Evolutionary conservation across 805 yeast genomes (phyloP), one percentile per base, ranked within the genome.

Genomic region (Candida michaelii): DNA sequence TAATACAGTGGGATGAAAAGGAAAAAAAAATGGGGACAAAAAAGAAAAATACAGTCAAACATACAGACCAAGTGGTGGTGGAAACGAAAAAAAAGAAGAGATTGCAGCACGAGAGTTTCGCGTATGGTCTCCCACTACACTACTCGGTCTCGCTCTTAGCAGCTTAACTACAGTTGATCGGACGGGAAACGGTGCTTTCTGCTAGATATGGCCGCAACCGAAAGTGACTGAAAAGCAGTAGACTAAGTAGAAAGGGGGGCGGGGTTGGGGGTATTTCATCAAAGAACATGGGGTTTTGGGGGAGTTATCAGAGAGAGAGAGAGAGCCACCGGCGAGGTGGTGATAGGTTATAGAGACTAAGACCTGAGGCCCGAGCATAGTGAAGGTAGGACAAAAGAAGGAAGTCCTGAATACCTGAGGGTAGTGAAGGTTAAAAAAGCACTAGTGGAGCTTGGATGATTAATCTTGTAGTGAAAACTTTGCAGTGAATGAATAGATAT

Each of bases 151-250:
- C 75, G 77, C 78, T 69, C 77, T 73, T 70, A 70, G 74, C 71
- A 66, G 78, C 71, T 72, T 72, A 70, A 73, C 76, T 73, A 71
- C 75, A 69, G 74, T 71, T 73, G 78, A 71, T 73, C 78, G 77
- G 77, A 73, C 78, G 78, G 78, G 77, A 73, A 74, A 71, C 75
- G 76, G 76, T 73, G 76, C 74, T 73, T 72, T 74, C 77, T 68
- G 70, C 75, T 71, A 67, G 77, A 71, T 74, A 71, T 73, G 78
- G 77, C 77, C 78, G 77, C 74, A 72, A 71, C 77, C 74, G 72
- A 61, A 45, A 58, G 39, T 14, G 13, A 10, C 3, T 16, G 24
- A 34, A 21, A 24, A 17, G 13, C 15, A 38, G 39, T 2, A 5
- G 17, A 14, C 34, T 34, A 33, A 10, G 29, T 37, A 17, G 19